phyloP scores from a whole-genome alignment of 257 asterid genomes.

The Striga asiatica region DNA sequence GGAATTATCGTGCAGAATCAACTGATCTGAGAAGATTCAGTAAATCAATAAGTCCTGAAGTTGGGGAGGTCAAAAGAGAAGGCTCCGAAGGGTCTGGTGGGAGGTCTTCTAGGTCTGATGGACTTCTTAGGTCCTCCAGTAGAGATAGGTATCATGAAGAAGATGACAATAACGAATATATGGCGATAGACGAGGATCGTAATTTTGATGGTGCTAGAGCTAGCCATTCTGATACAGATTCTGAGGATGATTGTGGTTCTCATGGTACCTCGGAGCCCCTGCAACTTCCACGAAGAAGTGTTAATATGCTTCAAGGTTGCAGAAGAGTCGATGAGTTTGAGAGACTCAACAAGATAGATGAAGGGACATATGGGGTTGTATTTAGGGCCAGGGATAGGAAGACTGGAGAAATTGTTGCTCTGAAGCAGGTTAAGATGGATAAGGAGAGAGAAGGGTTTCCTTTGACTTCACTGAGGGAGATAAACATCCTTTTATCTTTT shows the following conservation, averaged over 20 bases:
- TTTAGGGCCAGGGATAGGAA: conserved; percentile 83
- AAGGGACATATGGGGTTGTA: conserved; percentile 93
- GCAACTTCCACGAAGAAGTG: conserved; percentile 40
- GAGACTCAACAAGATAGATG: conserved; percentile 84
- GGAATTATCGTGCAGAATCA: conserved; percentile 32
- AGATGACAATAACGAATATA: conserved; percentile 32
- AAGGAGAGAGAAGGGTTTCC: conserved; percentile 96
- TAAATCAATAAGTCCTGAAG: conserved; percentile 51
- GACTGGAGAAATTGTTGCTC: conserved; percentile 83
- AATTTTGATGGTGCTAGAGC: conserved; percentile 28
- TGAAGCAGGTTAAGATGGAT: conserved; percentile 95
- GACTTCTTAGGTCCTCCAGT: conserved; percentile 57
- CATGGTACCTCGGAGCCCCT: conserved; percentile 35
- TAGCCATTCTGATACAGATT: conserved; percentile 39
- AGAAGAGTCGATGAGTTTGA: conserved; percentile 84
- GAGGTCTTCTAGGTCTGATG: conserved; percentile 57
- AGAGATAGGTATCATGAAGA: conserved; percentile 50
- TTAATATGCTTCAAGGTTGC: conserved; percentile 91
- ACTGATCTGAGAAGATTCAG: conserved; percentile 30
- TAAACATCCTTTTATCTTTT: conserved; percentile 76
- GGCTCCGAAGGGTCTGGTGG: conserved; percentile 41
- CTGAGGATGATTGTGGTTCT: conserved; percentile 41
- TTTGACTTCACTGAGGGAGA: conserved; percentile 75
- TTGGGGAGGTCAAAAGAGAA: conserved; percentile 46
- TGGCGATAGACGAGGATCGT: conserved; percentile 43